Base-by-base conservation (phyloP, 1,139 yeast species). In the Magnusiomyces paraingens region DNA sequence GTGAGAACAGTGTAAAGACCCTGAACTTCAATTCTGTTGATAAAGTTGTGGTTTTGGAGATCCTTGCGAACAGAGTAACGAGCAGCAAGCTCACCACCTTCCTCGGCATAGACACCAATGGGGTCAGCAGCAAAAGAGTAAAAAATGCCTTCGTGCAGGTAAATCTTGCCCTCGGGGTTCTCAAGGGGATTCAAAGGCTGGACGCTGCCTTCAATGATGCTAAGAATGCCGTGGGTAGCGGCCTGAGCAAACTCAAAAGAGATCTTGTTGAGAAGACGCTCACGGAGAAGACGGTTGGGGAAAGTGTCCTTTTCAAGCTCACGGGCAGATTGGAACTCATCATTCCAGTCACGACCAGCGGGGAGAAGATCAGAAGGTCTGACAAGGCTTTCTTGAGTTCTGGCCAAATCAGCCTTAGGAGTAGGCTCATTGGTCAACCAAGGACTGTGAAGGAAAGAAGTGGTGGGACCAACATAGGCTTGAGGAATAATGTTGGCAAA, bases 41-140 rank as follows among this genome's bases (percentile, higher is more conserved):
- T 73, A 55, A 79, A 76, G 64, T 80, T 83, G 52, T 89, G 80
- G 29, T 93, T 84, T 45, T 79, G 79, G 55, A 91, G 73, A 70
- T 93, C 99, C 72, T 88, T 93, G 55, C 80, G 78, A 15, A 85
- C 81, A 29, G 94, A 82, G 58, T 84, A 86, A 65, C 94, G 79
- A 2, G 96, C 91, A 58, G 96, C 96, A 59, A 82, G 91, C 62
- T 84, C 81, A 35, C 95, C 95, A 57, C 96, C 96, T 49, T 80
- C 74, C 0, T 72, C 71, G 44, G 75, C 78, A 65, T 85, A 88
- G 40, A 78, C 75, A 21, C 88, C 89, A 39, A 82, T 77, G 15
- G 89, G 84, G 64, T 93, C 96, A 50, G 77, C 72, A 51, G 91
- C 94, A 55, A 77, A 81, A 1, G 96, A 88, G 73, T 86, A 93